Evolutionary conservation across 768 basidiomycete genomes (phyloP).

Genomic region (Tephrocybe sp.): DNA sequence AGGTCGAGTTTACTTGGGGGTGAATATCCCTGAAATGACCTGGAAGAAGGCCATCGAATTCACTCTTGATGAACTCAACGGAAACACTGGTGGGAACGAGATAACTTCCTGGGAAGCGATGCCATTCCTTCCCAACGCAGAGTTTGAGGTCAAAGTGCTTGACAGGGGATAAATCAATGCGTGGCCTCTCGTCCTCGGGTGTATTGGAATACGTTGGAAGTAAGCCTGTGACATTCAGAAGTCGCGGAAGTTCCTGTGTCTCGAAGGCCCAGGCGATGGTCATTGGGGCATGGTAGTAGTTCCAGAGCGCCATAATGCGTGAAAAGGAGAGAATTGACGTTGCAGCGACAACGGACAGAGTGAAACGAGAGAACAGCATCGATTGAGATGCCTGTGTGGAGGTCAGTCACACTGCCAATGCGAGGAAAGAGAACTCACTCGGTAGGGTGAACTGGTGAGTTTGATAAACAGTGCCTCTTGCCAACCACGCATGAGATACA

Average conservation of each 20-base stretch:
- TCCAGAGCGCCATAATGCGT: slow-evolving; percentile 78
- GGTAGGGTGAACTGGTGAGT: slow-evolving; percentile 81
- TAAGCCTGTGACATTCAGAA: slow-evolving; percentile 73
- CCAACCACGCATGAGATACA: slow-evolving; percentile 88
- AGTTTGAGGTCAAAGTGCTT: slow-evolving; percentile 69
- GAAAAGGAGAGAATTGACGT: slow-evolving; percentile 72
- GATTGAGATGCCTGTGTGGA: slow-evolving; percentile 70
- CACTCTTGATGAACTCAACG: slow-evolving; percentile 90
- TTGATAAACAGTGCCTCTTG: slow-evolving; percentile 74
- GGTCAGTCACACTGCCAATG: not conserved
- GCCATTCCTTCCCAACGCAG: slow-evolving; percentile 95
- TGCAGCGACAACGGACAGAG: slow-evolving; percentile 66
- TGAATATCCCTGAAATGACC: slow-evolving; percentile 64
- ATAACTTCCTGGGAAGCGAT: slow-evolving; percentile 90
- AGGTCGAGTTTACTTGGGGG: slow-evolving; percentile 19
- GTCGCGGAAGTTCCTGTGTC: slow-evolving; percentile 72
- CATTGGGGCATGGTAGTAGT: slow-evolving; percentile 92
- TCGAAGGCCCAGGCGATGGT: slow-evolving; percentile 71
- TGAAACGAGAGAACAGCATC: slow-evolving; percentile 72
- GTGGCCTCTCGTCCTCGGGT: slow-evolving; percentile 42
- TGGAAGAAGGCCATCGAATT: slow-evolving; percentile 88
- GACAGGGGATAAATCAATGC: slow-evolving; percentile 69
- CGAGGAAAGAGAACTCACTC: slow-evolving; percentile 46
- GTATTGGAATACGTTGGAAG: slow-evolving; percentile 46
- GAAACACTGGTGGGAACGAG: slow-evolving; percentile 81